phyloP scores from a whole-genome alignment of 2,329 filamentous ascomycete genomes.

The Diatrype stigma region DNA sequence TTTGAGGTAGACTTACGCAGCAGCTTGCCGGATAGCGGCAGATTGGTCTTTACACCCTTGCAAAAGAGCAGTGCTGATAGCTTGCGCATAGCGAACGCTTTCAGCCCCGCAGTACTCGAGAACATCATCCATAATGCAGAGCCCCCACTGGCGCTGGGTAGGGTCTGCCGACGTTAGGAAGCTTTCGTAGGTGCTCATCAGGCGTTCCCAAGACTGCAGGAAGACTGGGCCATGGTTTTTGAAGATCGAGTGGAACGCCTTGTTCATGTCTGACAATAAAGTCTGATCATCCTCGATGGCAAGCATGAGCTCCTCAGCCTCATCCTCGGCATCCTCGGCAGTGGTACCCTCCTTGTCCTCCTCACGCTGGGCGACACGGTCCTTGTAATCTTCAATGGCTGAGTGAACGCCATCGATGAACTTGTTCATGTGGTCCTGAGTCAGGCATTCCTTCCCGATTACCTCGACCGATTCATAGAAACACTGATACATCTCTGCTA shows the following conservation, averaged over 20 bases:
- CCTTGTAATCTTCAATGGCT: slow-evolving; percentile 88
- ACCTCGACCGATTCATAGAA: slow-evolving; percentile 99
- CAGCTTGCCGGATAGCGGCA: slow-evolving; percentile 90
- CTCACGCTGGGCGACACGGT: slow-evolving; percentile 75
- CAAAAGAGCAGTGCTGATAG: slow-evolving; percentile 83
- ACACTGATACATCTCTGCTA: slow-evolving; percentile 99
- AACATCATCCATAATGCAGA: slow-evolving; percentile 98
- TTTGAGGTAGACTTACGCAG: slow-evolving; percentile 52
- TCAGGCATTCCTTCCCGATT: slow-evolving; percentile 79
- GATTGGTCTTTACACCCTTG: slow-evolving; percentile 82
- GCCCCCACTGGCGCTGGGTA: slow-evolving; percentile 95
- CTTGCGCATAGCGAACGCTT: slow-evolving; percentile 78
- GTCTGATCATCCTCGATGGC: slow-evolving; percentile 98
- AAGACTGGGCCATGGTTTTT: slow-evolving; percentile 89
- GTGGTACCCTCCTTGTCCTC: slow-evolving; percentile 73
- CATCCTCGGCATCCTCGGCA: slow-evolving; percentile 84
- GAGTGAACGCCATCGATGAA: slow-evolving; percentile 86
- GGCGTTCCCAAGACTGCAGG: slow-evolving; percentile 79
- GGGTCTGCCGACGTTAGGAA: slow-evolving; percentile 80
- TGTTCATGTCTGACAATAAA: slow-evolving; percentile 98
- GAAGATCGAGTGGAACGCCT: slow-evolving; percentile 98
- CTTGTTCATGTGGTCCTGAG: slow-evolving; percentile 70
- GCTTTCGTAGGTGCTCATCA: slow-evolving; percentile 78
- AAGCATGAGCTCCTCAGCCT: slow-evolving; percentile 79
- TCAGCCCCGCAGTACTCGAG: slow-evolving; percentile 92